Conservation (phyloP, 257 asterid species). For the Solanum etuberosum region DNA sequence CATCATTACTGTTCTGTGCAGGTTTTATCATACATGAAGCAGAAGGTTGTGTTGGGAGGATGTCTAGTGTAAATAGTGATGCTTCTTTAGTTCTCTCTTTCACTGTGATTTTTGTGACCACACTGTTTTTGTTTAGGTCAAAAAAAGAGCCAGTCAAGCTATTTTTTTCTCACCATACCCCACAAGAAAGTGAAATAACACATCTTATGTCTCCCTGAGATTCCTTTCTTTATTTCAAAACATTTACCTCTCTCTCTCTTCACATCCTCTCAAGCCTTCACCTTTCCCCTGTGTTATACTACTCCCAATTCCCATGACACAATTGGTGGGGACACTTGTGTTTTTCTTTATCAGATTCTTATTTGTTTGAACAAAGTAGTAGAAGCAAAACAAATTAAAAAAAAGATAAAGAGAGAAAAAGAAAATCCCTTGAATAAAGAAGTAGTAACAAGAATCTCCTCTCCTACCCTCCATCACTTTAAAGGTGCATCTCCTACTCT, state of each 20-base stretch:
- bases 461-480: slow-evolving; percentile 7
- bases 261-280: neutral
- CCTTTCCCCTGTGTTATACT: neutral
- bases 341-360: slow-evolving; percentile 6
- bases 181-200: slow-evolving; percentile 44
- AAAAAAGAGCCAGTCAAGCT: slow-evolving; percentile 20
- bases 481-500: slow-evolving; percentile 7
- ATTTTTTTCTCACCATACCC: slow-evolving; percentile 25
- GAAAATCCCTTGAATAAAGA: slow-evolving; percentile 3
- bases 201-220: slow-evolving; percentile 34
- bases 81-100: slow-evolving; percentile 4
- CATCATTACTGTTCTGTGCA: neutral
- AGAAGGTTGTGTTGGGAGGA: neutral
- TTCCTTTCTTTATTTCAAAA: slow-evolving; percentile 30
- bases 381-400: neutral
- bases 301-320: slow-evolving; percentile 7
- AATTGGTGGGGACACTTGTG: slow-evolving; percentile 14
- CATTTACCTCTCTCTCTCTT: slow-evolving; percentile 4
- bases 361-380: neutral
- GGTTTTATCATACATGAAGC: slow-evolving; percentile 5
- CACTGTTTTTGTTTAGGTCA: slow-evolving; percentile 17
- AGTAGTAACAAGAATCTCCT: slow-evolving; percentile 7
- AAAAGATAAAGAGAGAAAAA: neutral
- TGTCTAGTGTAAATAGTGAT: slow-evolving; percentile 3
- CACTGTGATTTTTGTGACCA: slow-evolving; percentile 6